phyloP scores from a whole-genome alignment of 106 monocot genomes.

The Cymbidium sinense region DNA sequence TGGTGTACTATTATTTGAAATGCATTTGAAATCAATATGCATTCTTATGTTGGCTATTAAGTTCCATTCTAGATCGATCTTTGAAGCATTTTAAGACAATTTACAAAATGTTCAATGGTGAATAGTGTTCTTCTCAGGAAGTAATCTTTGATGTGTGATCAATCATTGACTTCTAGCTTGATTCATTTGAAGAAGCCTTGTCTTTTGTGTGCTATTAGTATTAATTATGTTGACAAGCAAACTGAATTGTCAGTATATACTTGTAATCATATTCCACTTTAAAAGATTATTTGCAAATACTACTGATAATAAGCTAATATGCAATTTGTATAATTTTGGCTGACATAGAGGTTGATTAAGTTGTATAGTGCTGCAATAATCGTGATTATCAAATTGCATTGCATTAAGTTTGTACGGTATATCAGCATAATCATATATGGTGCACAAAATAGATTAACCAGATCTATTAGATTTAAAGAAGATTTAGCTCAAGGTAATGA shows the following conservation, averaged over 20 bases:
- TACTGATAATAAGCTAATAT: neutral
- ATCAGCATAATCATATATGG: too few relatives aligned
- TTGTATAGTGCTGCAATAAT: too few relatives aligned
- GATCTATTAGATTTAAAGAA: too few relatives aligned
- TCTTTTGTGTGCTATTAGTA: neutral
- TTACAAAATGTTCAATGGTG: neutral
- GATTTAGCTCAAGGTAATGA: too few relatives aligned
- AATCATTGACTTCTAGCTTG: neutral
- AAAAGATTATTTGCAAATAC: neutral
- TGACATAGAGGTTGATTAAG: neutral
- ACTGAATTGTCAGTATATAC: neutral
- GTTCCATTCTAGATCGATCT: conserved; percentile 1
- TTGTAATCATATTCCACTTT: neutral
- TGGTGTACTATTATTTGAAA: neutral
- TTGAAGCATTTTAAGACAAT: neutral
- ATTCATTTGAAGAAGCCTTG: neutral
- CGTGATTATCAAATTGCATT: neutral
- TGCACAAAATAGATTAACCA: too few relatives aligned
- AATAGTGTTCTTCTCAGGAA: neutral
- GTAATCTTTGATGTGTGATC: neutral
- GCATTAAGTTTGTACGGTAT: too few relatives aligned
- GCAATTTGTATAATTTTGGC: neutral
- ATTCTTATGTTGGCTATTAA: too few relatives aligned
- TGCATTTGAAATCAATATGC: neutral
- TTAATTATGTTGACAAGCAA: neutral